Evolutionary conservation across 371 early-diverging fungal genomes (phyloP).

Genomic region (Haplosporangium sp.): DNA sequence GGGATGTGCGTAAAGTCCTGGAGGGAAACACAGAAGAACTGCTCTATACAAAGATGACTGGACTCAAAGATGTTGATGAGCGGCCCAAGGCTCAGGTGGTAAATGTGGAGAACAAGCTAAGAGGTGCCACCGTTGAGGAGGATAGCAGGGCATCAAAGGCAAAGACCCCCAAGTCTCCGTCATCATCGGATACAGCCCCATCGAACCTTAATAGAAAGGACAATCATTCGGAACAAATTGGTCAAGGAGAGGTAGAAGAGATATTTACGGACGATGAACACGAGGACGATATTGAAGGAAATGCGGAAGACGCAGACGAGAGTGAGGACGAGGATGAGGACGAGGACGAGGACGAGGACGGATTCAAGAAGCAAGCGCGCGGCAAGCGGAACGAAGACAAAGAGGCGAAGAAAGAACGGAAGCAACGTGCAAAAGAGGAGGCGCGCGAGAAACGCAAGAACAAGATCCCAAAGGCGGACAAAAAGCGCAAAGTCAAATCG

Average conservation of each 20-base stretch:
- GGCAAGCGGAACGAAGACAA: slow-evolving; percentile 88
- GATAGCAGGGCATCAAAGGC: slow-evolving; percentile 12
- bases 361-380: slow-evolving; percentile 55
- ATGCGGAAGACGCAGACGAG: slow-evolving; percentile 53
- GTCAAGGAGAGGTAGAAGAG: slow-evolving; percentile 6
- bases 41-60: slow-evolving; percentile 64
- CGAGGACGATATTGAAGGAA: slow-evolving; percentile 37
- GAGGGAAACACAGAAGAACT: slow-evolving; percentile 80
- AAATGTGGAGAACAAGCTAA: background rate
- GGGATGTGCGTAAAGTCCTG: slow-evolving; percentile 81
- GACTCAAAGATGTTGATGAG: slow-evolving; percentile 56
- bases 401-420: slow-evolving; percentile 88
- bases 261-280: slow-evolving; percentile 9
- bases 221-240: background rate
- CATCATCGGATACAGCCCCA: background rate
- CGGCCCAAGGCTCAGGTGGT: slow-evolving; percentile 9
- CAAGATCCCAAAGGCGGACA: slow-evolving; percentile 95
- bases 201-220: too few species aligned
- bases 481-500: slow-evolving; percentile 89
- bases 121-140: background rate
- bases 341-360: slow-evolving; percentile 59
- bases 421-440: slow-evolving; percentile 88
- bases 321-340: slow-evolving; percentile 58
- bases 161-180: background rate
- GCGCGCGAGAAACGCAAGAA: slow-evolving; percentile 91